Evolutionary conservation across 306 rosid genomes (phyloP).

Genomic region (Vigna radiata): DNA sequence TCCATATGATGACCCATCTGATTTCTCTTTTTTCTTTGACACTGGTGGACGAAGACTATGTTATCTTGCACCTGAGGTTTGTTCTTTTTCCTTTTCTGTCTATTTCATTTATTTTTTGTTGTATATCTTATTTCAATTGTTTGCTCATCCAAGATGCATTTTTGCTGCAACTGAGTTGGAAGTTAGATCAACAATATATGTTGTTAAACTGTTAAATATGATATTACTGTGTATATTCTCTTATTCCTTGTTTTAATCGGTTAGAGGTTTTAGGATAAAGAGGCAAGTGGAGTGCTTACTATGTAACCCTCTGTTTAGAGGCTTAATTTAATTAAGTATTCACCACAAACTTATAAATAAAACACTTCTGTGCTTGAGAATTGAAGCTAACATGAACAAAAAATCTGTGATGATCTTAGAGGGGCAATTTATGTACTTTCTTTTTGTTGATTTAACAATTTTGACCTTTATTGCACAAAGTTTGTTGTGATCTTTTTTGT

Average conservation of each 20-base stretch:
- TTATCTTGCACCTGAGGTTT: constrained; percentile 96
- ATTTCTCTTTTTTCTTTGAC: constrained; percentile 96
- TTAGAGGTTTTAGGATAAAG: constrained; percentile 14
- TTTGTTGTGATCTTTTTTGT: background rate
- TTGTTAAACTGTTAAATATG: constrained; percentile 25
- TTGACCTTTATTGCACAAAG: constrained; percentile 23
- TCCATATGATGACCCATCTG: constrained; percentile 95
- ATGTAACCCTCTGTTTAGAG: constrained; percentile 16
- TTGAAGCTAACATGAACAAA: constrained; percentile 14
- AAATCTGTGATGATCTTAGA: constrained; percentile 25
- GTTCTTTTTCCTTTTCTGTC: constrained; percentile 34
- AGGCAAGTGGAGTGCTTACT: constrained; percentile 20
- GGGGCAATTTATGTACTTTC: background rate
- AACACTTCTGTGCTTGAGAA: background rate
- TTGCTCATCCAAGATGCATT: constrained; percentile 13
- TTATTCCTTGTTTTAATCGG: constrained; percentile 18
- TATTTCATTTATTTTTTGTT: constrained; percentile 29
- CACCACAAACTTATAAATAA: constrained; percentile 5
- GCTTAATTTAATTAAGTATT: constrained; percentile 22
- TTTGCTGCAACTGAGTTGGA: background rate
- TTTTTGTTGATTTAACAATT: constrained; percentile 17
- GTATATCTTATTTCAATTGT: constrained; percentile 18
- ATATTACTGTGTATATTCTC: constrained; percentile 23
- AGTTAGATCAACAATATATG: background rate
- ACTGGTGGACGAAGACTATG: constrained; percentile 98